phyloP scores from a whole-genome alignment of 2,329 filamentous ascomycete species.

The Cadophora luteo-olivacea region DNA sequence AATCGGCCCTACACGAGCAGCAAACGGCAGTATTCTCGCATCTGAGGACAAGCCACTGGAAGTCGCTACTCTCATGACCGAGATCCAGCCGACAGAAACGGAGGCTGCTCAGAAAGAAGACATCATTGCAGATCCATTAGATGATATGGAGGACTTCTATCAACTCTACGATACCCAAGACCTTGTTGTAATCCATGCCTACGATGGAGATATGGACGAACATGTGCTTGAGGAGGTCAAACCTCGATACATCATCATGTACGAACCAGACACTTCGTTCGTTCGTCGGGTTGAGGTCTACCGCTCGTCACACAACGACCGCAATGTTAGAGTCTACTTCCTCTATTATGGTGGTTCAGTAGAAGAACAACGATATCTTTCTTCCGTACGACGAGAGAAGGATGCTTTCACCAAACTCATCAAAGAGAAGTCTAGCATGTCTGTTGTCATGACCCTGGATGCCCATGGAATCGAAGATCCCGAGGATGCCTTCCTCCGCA shows the following conservation, averaged over 20 bases:
- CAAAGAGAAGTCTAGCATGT: slow-evolving; percentile 93
- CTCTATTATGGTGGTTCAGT: slow-evolving; percentile 95
- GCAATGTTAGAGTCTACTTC: slow-evolving; percentile 92
- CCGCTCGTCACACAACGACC: slow-evolving; percentile 88
- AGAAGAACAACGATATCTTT: slow-evolving; percentile 93
- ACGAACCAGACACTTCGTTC: slow-evolving; percentile 93
- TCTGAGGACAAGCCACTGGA: slow-evolving; percentile 85
- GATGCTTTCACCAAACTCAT: slow-evolving; percentile 95
- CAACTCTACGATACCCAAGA: slow-evolving; percentile 91
- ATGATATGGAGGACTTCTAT: slow-evolving; percentile 92
- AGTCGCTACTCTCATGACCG: slow-evolving; percentile 81
- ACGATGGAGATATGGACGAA: slow-evolving; percentile 95
- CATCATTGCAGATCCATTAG: slow-evolving; percentile 77
- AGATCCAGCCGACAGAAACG: slow-evolving; percentile 80
- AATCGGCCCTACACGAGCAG: slow-evolving; percentile 64
- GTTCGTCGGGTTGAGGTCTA: slow-evolving; percentile 96
- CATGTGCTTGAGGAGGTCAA: slow-evolving; percentile 94
- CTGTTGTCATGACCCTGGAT: slow-evolving; percentile 81
- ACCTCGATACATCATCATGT: slow-evolving; percentile 97
- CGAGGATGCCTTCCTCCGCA: slow-evolving; percentile 90
- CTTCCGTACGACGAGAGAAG: slow-evolving; percentile 90
- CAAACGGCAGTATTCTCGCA: slow-evolving; percentile 76
- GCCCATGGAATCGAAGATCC: slow-evolving; percentile 75
- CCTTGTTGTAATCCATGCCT: slow-evolving; percentile 87
- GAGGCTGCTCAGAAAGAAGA: slow-evolving; percentile 80